These are phyloP conservation scores for Carnegiea gigantea DNA, from an alignment of 179 eudicot species.

Conservation along the genomic window DNA sequence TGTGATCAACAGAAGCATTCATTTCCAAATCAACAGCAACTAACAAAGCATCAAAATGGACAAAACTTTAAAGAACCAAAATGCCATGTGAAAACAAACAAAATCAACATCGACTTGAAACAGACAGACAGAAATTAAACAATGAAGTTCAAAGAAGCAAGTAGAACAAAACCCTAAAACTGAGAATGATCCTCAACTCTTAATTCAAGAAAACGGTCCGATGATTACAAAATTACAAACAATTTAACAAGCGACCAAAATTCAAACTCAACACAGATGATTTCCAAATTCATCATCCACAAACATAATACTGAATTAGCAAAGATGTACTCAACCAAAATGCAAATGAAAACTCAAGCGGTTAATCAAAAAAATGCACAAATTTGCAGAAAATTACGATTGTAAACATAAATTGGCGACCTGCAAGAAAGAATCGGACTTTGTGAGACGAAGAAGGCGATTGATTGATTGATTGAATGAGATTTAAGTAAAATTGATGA, in stretches of 20 bases:
- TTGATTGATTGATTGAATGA: neutral
- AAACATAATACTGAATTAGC: neutral
- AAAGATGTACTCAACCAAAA: neutral
- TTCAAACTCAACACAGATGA: constrained; percentile 1
- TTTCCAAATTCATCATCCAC: neutral
- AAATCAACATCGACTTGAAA: neutral
- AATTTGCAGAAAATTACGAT: neutral
- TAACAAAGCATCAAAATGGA: neutral
- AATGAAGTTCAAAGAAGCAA: neutral
- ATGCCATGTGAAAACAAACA: neutral
- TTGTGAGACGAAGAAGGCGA: neutral
- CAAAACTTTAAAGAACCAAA: neutral
- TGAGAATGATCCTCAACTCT: constrained; percentile 10
- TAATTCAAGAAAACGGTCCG: neutral
- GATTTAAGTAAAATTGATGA: neutral
- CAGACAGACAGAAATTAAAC: neutral
- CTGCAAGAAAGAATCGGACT: constrained; percentile 13
- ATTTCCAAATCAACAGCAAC: constrained; percentile 12
- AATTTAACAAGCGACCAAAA: constrained; percentile 12
- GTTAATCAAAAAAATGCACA: neutral
- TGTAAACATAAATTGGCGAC: neutral
- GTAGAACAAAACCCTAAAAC: constrained; percentile 4
- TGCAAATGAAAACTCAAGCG: neutral
- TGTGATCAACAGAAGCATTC: neutral
- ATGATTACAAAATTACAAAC: neutral